Conservation (phyloP, 768 basidiomycete species). For the Pleurotus cornucopiae region DNA sequence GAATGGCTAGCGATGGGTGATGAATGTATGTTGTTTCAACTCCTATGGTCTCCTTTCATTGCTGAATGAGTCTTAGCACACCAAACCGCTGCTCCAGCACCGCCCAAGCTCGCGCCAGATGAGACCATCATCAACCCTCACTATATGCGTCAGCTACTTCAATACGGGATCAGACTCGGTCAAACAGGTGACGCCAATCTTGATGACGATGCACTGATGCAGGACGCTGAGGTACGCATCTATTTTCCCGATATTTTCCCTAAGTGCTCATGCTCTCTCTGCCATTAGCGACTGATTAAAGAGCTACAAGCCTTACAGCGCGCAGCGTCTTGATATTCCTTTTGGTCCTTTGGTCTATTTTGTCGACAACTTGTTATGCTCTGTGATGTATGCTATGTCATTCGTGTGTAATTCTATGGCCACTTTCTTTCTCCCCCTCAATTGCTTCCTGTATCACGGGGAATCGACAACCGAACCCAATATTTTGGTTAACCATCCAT, state of each 20-base stretch:
- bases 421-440: neutral
- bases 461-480: neutral
- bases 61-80: no score
- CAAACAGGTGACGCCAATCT: conserved; percentile 33
- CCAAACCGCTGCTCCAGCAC: conserved; percentile 16
- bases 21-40: neutral
- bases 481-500: no score
- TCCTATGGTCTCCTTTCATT: no score
- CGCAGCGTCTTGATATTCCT: neutral
- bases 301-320: conserved; percentile 52
- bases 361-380: conserved; percentile 1
- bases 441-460: neutral
- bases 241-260: neutral
- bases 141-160: conserved; percentile 72
- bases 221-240: conserved; percentile 53
- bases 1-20: conserved; percentile 62
- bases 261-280: conserved; percentile 3
- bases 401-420: conserved; percentile 6
- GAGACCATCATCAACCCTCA: conserved; percentile 76
- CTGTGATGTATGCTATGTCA: conserved; percentile 6
- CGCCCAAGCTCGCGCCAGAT: conserved; percentile 30
- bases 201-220: conserved; percentile 41
- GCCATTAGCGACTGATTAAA: conserved; percentile 53
- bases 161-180: conserved; percentile 67
- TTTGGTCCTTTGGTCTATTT: neutral